phyloP scores from a whole-genome alignment of 306 rosid species.

The Acacia confusa region DNA sequence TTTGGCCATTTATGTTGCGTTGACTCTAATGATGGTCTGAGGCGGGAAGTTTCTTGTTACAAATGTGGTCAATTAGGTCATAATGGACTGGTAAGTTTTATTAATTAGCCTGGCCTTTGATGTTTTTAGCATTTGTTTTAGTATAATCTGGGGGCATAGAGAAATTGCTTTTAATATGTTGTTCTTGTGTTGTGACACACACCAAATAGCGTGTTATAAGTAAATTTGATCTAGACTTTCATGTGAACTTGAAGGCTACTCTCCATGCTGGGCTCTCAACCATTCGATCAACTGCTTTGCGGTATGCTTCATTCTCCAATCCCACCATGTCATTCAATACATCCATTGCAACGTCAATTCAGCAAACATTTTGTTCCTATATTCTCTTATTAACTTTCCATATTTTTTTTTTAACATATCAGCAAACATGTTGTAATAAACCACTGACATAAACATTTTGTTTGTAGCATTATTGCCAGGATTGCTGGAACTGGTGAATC shows the following conservation, averaged over 20 bases:
- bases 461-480: no score
- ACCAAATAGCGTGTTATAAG: not conserved
- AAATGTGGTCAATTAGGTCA: slow-evolving; percentile 87
- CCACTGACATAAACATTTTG: no score
- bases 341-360: no score
- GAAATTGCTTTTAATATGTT: not conserved
- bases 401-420: no score
- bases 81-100: slow-evolving; percentile 78
- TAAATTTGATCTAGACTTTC: not conserved
- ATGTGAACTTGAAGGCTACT: not conserved
- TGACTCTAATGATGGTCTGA: slow-evolving; percentile 32
- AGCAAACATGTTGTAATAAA: no score
- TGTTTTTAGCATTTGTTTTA: not conserved
- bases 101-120: slow-evolving; percentile 4
- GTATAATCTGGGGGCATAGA: not conserved
- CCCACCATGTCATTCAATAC: no score
- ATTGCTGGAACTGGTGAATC: no score
- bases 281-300: no score
- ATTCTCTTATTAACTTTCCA: no score
- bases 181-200: not conserved
- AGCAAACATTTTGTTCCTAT: no score
- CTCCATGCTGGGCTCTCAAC: no score
- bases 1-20: slow-evolving; percentile 87
- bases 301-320: no score
- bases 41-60: slow-evolving; percentile 72